Percentiles rank a stretch among this genome's conserved stretches.
Conservation (phyloP, 1,284 basidiomycete genomes). For the Ustilago loliicola region DNA sequence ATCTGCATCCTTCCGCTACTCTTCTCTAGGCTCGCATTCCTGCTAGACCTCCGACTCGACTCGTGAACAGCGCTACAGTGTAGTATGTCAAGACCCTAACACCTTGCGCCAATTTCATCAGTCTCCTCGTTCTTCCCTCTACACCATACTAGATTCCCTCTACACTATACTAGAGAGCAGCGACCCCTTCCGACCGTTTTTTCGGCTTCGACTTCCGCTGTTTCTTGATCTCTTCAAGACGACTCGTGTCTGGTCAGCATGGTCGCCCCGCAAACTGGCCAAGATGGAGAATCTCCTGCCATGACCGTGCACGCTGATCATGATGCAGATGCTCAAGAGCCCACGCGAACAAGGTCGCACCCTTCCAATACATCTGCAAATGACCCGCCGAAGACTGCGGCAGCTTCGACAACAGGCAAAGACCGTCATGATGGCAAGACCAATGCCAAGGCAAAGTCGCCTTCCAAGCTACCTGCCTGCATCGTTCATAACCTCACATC, state of each 20-base stretch:
- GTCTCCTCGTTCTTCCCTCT: not conserved
- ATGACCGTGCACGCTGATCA: not conserved
- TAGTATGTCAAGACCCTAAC: not conserved
- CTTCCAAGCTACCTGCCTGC: slow-evolving; percentile 48
- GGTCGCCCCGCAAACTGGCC: slow-evolving; percentile 1
- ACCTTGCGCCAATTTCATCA: not conserved
- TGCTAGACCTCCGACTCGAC: not conserved
- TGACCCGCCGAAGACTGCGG: not conserved
- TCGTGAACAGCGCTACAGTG: not conserved
- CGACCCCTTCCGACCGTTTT: not conserved
- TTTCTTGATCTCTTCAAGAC: not conserved
- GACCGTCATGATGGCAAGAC: not conserved
- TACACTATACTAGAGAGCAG: not conserved
- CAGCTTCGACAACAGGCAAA: not conserved
- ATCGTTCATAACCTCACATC: slow-evolving; percentile 49
- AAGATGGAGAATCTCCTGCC: slow-evolving; percentile 3
- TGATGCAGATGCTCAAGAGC: too few species aligned
- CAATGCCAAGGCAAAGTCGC: not conserved
- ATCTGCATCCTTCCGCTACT: not conserved
- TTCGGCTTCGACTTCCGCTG: not conserved
- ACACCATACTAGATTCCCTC: not conserved
- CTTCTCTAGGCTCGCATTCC: not conserved
- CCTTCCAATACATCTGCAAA: slow-evolving; percentile 1
- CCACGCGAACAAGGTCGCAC: not conserved
- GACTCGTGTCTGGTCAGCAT: slow-evolving; percentile 5